Evolutionary conservation across 2,329 filamentous ascomycete species (phyloP).

Genomic region (Claviceps capensis): DNA sequence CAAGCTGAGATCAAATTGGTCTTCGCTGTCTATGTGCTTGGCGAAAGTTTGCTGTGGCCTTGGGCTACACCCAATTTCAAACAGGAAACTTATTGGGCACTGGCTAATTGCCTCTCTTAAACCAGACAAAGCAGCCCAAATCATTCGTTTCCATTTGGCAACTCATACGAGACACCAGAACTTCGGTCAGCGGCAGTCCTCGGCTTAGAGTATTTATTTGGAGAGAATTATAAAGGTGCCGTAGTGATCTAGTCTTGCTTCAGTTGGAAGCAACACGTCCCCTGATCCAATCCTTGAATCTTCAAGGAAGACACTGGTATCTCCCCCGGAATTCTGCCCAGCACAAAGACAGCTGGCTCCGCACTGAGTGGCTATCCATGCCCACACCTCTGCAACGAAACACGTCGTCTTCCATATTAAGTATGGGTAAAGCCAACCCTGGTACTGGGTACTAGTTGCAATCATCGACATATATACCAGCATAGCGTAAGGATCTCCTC

Average conservation of each 20-base stretch:
- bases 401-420: slow-evolving; percentile 4
- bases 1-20: neutral
- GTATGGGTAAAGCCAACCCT: slow-evolving; percentile 3
- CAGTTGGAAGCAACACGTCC: neutral
- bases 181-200: neutral
- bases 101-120: neutral
- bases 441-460: slow-evolving; percentile 3
- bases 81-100: neutral
- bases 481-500: neutral
- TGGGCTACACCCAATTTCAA: neutral
- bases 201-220: too few relatives aligned
- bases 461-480: slow-evolving; percentile 4
- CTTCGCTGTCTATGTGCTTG: neutral
- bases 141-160: neutral
- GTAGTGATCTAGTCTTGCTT: neutral
- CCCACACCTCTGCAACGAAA: slow-evolving; percentile 4
- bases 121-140: neutral
- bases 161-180: neutral
- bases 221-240: neutral
- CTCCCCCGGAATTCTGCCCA: slow-evolving; percentile 5
- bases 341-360: slow-evolving; percentile 3
- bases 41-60: neutral
- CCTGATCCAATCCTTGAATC: neutral
- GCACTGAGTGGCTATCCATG: slow-evolving; percentile 4
- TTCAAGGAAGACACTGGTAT: slow-evolving; percentile 4